Evolutionary conservation across 176 grass and related monocot genomes (phyloP).

Genomic region (Miscanthus lutarioriparius): DNA sequence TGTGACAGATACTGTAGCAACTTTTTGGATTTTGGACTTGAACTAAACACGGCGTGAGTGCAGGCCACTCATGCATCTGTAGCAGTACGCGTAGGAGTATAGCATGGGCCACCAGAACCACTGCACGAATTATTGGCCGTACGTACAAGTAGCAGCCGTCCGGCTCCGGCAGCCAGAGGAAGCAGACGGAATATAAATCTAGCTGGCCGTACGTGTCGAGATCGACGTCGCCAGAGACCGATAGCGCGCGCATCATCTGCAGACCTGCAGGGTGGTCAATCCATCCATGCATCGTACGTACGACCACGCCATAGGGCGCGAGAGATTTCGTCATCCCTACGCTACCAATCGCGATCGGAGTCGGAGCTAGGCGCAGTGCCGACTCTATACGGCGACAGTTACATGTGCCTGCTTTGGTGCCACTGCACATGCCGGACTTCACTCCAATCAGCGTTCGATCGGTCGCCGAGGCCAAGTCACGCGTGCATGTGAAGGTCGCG

Average conservation of each 20-base stretch:
- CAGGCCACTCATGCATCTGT: neutral
- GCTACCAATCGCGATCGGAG: neutral
- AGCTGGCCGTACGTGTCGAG: neutral
- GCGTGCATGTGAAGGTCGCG: conserved; percentile 26
- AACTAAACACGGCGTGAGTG: no score
- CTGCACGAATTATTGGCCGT: neutral
- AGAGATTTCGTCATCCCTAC: conserved; percentile 21
- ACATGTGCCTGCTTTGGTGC: neutral
- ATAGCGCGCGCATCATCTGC: neutral
- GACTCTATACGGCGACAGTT: conserved; percentile 10
- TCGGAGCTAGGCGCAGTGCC: neutral
- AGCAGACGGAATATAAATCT: neutral
- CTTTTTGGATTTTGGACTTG: no score
- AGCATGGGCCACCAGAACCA: neutral
- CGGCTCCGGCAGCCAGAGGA: neutral
- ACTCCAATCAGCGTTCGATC: neutral
- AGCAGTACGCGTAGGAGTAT: neutral
- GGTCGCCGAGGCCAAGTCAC: neutral
- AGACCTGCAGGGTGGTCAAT: neutral
- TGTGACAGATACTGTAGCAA: no score
- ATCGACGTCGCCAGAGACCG: neutral
- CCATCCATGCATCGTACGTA: neutral
- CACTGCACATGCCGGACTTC: neutral
- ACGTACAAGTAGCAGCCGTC: conserved; percentile 1
- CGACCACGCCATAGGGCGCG: conserved; percentile 8